A percentile compares a stretch with the other conserved stretches of the same genome.
Evolutionary conservation across 345 rosid species (phyloP).

Genomic region (Raphanus raphanistrum): DNA sequence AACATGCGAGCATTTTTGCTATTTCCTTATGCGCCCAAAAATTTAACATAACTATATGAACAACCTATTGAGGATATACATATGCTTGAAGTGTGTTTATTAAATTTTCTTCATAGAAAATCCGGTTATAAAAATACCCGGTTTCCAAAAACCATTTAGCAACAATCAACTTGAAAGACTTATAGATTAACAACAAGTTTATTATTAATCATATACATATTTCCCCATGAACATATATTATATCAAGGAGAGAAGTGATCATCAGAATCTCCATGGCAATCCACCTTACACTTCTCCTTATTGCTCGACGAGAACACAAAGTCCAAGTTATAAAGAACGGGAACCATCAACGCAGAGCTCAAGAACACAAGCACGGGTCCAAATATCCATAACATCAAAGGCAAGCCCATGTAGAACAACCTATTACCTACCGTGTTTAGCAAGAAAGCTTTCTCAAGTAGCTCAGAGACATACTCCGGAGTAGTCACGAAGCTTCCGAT

Average conservation of each 20-base stretch:
- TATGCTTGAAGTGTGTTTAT: not conserved
- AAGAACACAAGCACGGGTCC: slow-evolving; percentile 81
- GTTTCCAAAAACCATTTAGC: slow-evolving; percentile 3
- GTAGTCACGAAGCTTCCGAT: slow-evolving; percentile 39
- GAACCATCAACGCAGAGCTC: slow-evolving; percentile 57
- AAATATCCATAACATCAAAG: slow-evolving; percentile 85
- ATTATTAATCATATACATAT: slow-evolving; percentile 8
- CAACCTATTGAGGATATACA: not conserved
- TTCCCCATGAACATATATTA: not conserved
- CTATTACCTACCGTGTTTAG: slow-evolving; percentile 82
- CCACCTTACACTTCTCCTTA: slow-evolving; percentile 37
- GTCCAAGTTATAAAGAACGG: slow-evolving; percentile 77
- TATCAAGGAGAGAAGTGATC: slow-evolving; percentile 24
- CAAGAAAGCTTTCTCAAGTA: slow-evolving; percentile 69
- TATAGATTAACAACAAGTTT: not conserved
- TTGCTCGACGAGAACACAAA: slow-evolving; percentile 41
- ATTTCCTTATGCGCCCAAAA: too few species aligned
- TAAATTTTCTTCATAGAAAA: not conserved
- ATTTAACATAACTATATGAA: not conserved
- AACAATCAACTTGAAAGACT: slow-evolving; percentile 8
- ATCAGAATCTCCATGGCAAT: slow-evolving; percentile 32
- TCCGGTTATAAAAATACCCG: not conserved
- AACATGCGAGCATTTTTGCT: too few species aligned
- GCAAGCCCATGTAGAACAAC: slow-evolving; percentile 71
- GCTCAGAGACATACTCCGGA: slow-evolving; percentile 54